Evolutionary conservation across 176 grass and related monocot genomes (phyloP).

Genomic region (Oryza glaberrima): DNA sequence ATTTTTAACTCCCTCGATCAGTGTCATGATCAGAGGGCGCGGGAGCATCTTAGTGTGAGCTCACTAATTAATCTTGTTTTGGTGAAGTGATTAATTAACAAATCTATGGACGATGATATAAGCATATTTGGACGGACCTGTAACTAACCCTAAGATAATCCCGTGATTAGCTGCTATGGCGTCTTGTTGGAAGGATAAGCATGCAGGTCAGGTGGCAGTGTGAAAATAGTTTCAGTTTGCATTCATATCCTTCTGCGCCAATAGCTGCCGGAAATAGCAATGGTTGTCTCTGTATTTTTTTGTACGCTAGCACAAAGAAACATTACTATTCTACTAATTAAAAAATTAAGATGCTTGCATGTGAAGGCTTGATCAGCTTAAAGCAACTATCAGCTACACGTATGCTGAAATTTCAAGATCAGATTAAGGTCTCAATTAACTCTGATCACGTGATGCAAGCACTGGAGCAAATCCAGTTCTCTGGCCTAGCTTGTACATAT

Average conservation of each 20-base stretch:
- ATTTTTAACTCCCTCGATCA: not conserved
- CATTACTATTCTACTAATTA: not conserved
- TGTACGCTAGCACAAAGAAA: not conserved
- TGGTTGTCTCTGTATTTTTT: not conserved
- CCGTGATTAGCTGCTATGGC: not conserved
- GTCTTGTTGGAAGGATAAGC: constrained; percentile 25
- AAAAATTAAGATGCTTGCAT: not conserved
- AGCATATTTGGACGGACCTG: constrained; percentile 32
- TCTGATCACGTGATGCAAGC: constrained; percentile 8
- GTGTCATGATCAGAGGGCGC: constrained; percentile 15
- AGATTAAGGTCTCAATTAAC: not conserved
- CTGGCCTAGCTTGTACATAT: not conserved
- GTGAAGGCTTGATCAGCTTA: constrained; percentile 15
- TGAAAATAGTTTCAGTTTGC: constrained; percentile 28
- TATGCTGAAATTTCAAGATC: not conserved
- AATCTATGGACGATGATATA: constrained; percentile 23
- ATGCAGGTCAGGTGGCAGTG: constrained; percentile 15
- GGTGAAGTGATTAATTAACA: not conserved
- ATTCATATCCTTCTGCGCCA: not conserved
- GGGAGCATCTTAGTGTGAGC: constrained; percentile 22
- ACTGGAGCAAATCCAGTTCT: not conserved
- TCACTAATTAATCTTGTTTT: not conserved
- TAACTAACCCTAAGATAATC: constrained; percentile 37
- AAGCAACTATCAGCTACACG: not conserved
- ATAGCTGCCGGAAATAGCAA: not conserved